These are phyloP conservation scores for Medakamo hakoo DNA, from an alignment of 139 green algal species.

Conservation along the genomic window DNA sequence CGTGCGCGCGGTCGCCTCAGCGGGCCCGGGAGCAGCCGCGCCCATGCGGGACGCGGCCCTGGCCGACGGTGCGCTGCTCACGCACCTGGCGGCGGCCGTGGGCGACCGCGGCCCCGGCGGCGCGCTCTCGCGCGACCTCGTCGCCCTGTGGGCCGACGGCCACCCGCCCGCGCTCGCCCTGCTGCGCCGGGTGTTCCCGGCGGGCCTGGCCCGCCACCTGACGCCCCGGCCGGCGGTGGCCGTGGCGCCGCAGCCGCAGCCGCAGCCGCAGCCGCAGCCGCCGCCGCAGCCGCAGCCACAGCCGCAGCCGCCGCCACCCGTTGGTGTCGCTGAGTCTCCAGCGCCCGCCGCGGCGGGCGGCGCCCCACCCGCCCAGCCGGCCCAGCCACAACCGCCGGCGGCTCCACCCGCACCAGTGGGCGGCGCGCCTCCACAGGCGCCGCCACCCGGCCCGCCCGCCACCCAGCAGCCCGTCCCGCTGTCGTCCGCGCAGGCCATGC, in stretches of 20 bases:
- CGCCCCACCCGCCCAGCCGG: background rate
- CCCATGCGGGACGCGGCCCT: conserved; percentile 72
- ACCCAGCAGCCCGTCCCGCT: background rate
- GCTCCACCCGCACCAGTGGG: background rate
- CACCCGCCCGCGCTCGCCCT: conserved; percentile 50
- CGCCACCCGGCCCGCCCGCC: background rate
- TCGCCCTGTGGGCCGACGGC: conserved; percentile 64
- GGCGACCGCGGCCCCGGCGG: conserved; percentile 1
- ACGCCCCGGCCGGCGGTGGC: conserved; percentile 9
- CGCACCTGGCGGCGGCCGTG: conserved; percentile 46
- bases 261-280: background rate
- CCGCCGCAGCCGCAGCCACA: background rate
- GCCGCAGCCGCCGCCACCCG: conserved; percentile 1
- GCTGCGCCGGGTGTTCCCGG: conserved; percentile 47
- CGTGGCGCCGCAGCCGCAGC: background rate
- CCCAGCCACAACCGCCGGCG: background rate
- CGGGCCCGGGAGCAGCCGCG: conserved; percentile 44
- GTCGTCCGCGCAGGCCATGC: background rate
- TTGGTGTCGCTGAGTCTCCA: background rate
- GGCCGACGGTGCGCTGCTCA: conserved; percentile 58
- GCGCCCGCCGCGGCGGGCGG: background rate
- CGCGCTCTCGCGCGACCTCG: conserved; percentile 41
- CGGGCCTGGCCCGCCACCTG: conserved; percentile 55
- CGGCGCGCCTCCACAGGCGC: background rate
- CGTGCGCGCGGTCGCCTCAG: conserved; percentile 60